Base-by-base conservation (phyloP, 257 asterid species). In the Solanum medicagineum region DNA sequence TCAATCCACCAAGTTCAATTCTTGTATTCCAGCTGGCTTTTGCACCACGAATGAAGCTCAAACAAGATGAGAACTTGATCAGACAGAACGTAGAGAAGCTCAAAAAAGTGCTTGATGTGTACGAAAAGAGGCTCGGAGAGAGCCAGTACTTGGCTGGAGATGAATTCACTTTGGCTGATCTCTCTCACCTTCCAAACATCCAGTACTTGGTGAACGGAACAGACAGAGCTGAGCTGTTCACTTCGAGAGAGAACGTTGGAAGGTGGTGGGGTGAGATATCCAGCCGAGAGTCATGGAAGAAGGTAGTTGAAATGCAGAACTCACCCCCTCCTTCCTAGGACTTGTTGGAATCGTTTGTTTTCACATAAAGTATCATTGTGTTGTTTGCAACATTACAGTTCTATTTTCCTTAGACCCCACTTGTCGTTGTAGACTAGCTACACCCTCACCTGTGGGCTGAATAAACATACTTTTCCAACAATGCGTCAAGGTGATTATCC, bases 261-360 rank as follows among this genome's bases (percentile, higher is more conserved):
- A 91, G 98, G 91, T 95, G 98, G 98, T 93, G 98, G 98, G 90
- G 53, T 14, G 97, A 95, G 87, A 94, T 95, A 81, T 92, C 97
- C 0, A 70, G 87, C 83, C 84, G 96, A 5, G 94, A 92, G 83
- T 89, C 97, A n/a, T 95, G 98, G 98, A 94, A 90, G 85, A 91
- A 91, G 87, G 97, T 93, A 77, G 91, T 91, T 20, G 95, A 93
- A 88, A 90, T 94, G 97, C 93, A 89, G 89, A 91, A 74, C 29
- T 82, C 93, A 10, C 91, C 89, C 2, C 73, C 93, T 77, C 89
- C 88, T n/a, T 66, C 85, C 10, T 49, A 82, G 45, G 12, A 19
- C 60, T 82, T 29, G 55, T 10, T 62, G 62, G 42, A 47, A 49
- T 53, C 26, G 6, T 75, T 74, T 22, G 29, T 16, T 68, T 24